Conservation (phyloP, 352 stramenopile species). For the Globisporangium ultimum region DNA sequence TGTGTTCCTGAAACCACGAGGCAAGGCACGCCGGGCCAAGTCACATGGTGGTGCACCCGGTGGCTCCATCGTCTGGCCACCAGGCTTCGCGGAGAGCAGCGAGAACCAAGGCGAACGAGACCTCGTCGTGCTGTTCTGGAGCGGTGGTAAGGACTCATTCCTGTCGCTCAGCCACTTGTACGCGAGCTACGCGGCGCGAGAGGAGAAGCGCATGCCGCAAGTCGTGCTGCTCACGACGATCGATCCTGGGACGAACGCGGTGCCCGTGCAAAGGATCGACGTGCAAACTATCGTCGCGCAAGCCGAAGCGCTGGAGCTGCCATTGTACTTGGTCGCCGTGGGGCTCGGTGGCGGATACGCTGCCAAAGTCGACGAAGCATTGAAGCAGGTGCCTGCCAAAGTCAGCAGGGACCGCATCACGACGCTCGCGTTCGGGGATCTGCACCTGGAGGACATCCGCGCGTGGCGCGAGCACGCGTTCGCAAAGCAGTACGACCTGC, state of each 20-base stretch:
- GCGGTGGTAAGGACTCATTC: conserved; percentile 89
- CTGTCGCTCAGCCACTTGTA: conserved; percentile 58
- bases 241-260: conserved; percentile 61
- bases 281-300: conserved; percentile 72
- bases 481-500: conserved; percentile 37
- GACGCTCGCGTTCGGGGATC: conserved; percentile 79
- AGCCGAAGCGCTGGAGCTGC: conserved; percentile 65
- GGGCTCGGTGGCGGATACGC: conserved; percentile 31
- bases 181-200: conserved; percentile 18
- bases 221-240: conserved; percentile 88
- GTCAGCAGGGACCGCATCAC: conserved; percentile 25
- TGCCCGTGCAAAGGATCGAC: conserved; percentile 83
- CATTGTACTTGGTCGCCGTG: conserved; percentile 74
- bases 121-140: conserved; percentile 85
- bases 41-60: conserved; percentile 13
- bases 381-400: conserved; percentile 25
- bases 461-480: conserved; percentile 76
- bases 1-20: conserved; percentile 30
- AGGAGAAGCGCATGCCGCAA: conserved; percentile 32
- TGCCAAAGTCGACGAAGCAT: conserved; percentile 21
- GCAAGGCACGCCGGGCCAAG: conserved; percentile 10
- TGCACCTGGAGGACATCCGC: conserved; percentile 86
- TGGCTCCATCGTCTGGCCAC: conserved; percentile 31
- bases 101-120: conserved; percentile 15
- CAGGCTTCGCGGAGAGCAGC: conserved; percentile 7